A percentile compares a stretch with the other conserved stretches of the same genome.
These are phyloP conservation scores for Linnemannia hyalina DNA, from an alignment of 192 early-diverging fungal species.

Conservation along the genomic window DNA sequence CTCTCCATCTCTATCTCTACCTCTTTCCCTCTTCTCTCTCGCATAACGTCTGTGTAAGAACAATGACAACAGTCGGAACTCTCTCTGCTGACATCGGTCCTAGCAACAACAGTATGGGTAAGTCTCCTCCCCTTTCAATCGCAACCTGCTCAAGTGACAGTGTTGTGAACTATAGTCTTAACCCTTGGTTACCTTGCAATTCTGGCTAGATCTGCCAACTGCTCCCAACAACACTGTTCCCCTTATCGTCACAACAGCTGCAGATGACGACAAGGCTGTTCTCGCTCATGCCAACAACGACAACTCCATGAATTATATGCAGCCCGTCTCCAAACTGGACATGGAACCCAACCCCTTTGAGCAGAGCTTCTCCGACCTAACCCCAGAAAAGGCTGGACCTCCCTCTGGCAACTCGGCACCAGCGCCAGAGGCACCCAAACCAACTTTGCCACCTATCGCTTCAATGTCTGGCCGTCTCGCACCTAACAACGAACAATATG, in stretches of 20 bases:
- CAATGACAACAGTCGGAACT: constrained; percentile 42
- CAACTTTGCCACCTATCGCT: constrained; percentile 78
- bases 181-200: constrained; percentile 10
- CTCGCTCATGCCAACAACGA: constrained; percentile 16
- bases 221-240: constrained; percentile 14
- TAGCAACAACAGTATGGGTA: constrained; percentile 35
- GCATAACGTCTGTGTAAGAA: background rate
- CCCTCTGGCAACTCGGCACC: constrained; percentile 9
- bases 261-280: constrained; percentile 21
- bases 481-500: constrained; percentile 49
- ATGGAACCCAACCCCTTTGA: constrained; percentile 93
- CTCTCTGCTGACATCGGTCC: constrained; percentile 36
- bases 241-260: constrained; percentile 31
- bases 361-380: constrained; percentile 75
- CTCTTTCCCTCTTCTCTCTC: background rate
- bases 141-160: background rate
- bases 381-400: constrained; percentile 11
- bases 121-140: background rate
- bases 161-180: background rate
- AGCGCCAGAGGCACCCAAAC: constrained; percentile 50
- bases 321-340: constrained; percentile 73
- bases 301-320: constrained; percentile 17
- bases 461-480: constrained; percentile 65
- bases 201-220: constrained; percentile 32
- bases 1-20: background rate